Evolutionary conservation across 2,329 filamentous ascomycete species (phyloP), one percentile per base, ranked within the genome.

Genomic region (Fusarium dlaminii): DNA sequence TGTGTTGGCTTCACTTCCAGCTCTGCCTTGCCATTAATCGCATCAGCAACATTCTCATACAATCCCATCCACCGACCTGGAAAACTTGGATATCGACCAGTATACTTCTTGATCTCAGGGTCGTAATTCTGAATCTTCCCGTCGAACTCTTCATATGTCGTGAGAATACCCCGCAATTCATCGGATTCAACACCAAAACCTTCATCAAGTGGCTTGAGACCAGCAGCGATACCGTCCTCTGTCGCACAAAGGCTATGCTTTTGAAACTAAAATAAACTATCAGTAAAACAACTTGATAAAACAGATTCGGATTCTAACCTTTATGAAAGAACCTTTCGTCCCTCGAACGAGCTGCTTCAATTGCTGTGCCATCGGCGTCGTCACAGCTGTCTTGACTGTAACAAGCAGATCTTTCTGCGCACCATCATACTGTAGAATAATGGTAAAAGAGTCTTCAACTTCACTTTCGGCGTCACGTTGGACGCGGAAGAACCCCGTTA

Each of bases 381-480:
- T 42, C 8, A 77, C 66, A 4, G 59, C 54, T 1, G 75, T 77
- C 32, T 77, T 77, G 3, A 77, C 67, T 0, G 75, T 77, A 1
- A 77, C 75, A 3, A 77, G 66, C 1, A 77, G 56, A 29, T 77
- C 69, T 13, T 84, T 84, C 72, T 81, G 79, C 7, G 79, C 72
- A 0, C 80, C 81, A 8, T 76, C 73, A 52, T 93, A 93, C 70
- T 90, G 88, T 45, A 93, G 78, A 42, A 92, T 76, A 6, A 92
- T 87, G 0, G 90, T 92, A 67, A 86, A 82, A 5, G 82, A 84
- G 75, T 89, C 86, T 18, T 86, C 83, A 13, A 86, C 81, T 8
- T 77, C 75, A n/a, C 75, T 77, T 2, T 77, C 65, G 3, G 60
- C 66, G 1, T 66, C 74, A 3, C 75, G 66, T 9, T 77, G 75